phyloP scores from a whole-genome alignment of 768 basidiomycete species.

The Podaxis sp. region DNA sequence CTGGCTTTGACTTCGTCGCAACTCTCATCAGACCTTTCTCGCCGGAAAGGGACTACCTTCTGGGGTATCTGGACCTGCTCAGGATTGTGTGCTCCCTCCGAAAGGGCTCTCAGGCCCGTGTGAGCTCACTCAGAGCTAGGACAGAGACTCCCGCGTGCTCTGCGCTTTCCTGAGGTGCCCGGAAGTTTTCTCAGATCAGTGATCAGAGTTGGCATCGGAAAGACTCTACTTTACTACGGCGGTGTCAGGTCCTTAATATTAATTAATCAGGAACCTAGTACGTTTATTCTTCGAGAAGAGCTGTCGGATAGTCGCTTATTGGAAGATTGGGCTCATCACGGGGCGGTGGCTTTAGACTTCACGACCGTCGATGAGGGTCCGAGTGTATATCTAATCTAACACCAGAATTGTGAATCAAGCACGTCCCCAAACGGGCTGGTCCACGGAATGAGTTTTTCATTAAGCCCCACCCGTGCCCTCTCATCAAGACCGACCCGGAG shows the following conservation, averaged over 20 bases:
- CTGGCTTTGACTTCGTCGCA: too few species aligned
- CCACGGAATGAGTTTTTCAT: neutral
- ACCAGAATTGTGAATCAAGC: too few species aligned
- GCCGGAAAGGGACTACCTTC: too few species aligned
- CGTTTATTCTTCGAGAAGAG: neutral
- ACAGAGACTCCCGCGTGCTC: too few species aligned
- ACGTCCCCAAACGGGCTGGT: neutral
- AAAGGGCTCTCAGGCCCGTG: too few species aligned
- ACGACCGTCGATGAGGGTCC: neutral
- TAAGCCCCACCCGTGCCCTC: neutral
- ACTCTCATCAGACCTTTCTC: too few species aligned
- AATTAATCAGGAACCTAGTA: conserved; percentile 7
- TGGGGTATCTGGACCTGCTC: too few species aligned
- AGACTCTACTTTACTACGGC: neutral
- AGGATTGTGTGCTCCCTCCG: too few species aligned
- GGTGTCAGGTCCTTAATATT: neutral
- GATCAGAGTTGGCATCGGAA: neutral
- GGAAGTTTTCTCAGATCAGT: neutral
- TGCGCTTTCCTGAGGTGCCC: neutral
- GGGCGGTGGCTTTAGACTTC: neutral
- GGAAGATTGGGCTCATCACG: neutral
- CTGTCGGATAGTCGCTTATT: neutral
- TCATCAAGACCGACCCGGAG: too few species aligned
- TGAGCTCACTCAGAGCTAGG: too few species aligned
- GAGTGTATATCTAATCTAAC: neutral